phyloP scores from a whole-genome alignment of 495 filamentous ascomycete genomes.

The Aspergillus coremiiformis region DNA sequence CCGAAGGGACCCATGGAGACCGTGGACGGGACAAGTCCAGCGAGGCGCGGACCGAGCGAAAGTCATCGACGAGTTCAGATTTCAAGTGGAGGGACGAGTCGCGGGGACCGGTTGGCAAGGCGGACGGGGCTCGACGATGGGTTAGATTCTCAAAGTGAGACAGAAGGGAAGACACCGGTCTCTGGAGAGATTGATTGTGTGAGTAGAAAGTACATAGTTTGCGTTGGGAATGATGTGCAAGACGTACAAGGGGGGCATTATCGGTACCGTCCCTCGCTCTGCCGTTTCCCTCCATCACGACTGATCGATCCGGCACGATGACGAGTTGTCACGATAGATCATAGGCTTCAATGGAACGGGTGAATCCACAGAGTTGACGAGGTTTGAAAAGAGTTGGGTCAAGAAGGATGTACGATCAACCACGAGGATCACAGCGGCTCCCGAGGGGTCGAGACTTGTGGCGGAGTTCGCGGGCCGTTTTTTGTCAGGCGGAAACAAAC shows the following conservation, averaged over 20 bases:
- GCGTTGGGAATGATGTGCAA: conserved; percentile 4
- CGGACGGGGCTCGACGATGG: conserved; percentile 37
- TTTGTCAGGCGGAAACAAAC: neutral
- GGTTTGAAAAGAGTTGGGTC: conserved; percentile 1
- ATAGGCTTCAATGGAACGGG: conserved; percentile 21
- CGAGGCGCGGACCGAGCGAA: conserved; percentile 45
- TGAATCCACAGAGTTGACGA: neutral
- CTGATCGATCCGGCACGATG: conserved; percentile 21
- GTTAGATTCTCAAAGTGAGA: conserved; percentile 89
- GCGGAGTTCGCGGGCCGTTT: neutral
- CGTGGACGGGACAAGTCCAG: conserved; percentile 45
- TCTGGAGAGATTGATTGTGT: conserved; percentile 25
- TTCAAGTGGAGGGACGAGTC: conserved; percentile 29
- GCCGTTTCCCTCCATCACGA: conserved; percentile 35
- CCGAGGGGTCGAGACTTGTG: neutral
- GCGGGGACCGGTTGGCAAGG: conserved; percentile 24
- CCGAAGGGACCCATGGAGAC: conserved; percentile 31
- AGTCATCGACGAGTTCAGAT: conserved; percentile 36
- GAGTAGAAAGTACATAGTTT: neutral
- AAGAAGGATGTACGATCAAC: too few relatives aligned
- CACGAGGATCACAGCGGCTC: too few relatives aligned
- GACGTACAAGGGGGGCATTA: conserved; percentile 42
- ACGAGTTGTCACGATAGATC: conserved; percentile 19
- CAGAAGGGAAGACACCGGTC: conserved; percentile 84
- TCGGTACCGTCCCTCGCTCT: conserved; percentile 34